These are phyloP conservation scores for Parasitella parasitica DNA, from an alignment of 371 early-diverging fungal genomes.

Conservation along the genomic window DNA sequence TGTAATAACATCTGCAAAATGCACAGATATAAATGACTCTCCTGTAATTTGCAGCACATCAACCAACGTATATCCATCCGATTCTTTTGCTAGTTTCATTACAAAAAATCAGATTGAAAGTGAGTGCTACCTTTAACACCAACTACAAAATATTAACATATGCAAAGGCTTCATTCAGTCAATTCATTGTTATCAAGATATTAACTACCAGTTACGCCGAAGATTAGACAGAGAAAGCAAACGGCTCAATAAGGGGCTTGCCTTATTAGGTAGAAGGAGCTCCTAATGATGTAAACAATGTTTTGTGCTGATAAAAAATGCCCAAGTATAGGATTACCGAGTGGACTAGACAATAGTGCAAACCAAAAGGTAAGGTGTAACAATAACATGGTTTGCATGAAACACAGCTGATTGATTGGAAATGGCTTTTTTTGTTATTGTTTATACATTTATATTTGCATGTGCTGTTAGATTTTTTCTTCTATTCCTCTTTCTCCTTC, in stretches of 20 bases:
- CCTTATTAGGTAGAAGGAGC: conserved; percentile 6
- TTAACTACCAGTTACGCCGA: not conserved
- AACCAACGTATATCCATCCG: not conserved
- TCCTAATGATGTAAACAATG: not conserved
- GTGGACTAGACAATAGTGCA: not conserved
- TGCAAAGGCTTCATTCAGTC: conserved; percentile 6
- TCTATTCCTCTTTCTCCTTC: conserved; percentile 6
- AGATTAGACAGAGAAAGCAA: conserved; percentile 17
- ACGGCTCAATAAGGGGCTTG: not conserved
- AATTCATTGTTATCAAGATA: conserved; percentile 11
- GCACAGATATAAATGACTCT: not conserved
- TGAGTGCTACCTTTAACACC: too few species aligned
- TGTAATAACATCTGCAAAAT: not conserved
- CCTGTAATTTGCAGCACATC: conserved; percentile 1
- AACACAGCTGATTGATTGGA: not conserved
- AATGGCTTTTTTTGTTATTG: not conserved
- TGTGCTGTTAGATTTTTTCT: not conserved
- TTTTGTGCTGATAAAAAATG: not conserved
- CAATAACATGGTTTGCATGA: not conserved
- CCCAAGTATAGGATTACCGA: conserved; percentile 3
- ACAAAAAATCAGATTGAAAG: conserved; percentile 17
- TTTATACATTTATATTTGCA: not conserved
- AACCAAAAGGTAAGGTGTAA: conserved; percentile 4
- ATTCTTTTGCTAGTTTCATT: not conserved
- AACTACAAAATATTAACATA: too few species aligned